A percentile compares a stretch with the other conserved stretches of the same genome.
Evolutionary conservation across 2,329 filamentous ascomycete species (phyloP).

Genomic region (Pseudopyricularia cyperi): DNA sequence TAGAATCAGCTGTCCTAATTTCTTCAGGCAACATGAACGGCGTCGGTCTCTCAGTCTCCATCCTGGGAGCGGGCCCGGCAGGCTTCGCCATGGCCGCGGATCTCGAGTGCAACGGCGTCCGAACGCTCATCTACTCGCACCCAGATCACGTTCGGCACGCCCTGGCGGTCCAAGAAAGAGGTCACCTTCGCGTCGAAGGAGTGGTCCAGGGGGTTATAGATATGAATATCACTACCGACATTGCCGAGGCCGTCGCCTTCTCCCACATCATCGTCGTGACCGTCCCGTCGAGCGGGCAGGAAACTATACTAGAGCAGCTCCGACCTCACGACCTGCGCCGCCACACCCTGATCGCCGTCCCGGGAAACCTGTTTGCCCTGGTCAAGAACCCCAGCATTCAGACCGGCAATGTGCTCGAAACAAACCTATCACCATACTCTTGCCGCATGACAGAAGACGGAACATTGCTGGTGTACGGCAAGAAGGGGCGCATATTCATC

Average conservation of each 20-base stretch:
- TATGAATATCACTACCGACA: conserved; percentile 8
- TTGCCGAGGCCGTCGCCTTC: conserved; percentile 10
- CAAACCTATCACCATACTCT: conserved; percentile 12
- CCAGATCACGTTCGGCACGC: conserved; percentile 8
- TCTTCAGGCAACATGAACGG: too few relatives aligned
- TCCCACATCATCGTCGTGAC: conserved; percentile 11
- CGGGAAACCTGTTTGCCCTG: conserved; percentile 12
- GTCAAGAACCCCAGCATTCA: conserved; percentile 7
- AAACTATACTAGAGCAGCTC: conserved; percentile 7
- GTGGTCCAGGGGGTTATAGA: conserved; percentile 6
- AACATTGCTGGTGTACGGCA: conserved; percentile 8
- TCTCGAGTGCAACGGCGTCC: conserved; percentile 7
- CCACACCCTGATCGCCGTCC: conserved; percentile 11
- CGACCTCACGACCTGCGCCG: conserved; percentile 5
- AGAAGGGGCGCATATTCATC: conserved; percentile 51
- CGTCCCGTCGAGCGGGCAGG: conserved; percentile 9
- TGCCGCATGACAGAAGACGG: conserved; percentile 10
- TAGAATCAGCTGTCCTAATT: too few relatives aligned
- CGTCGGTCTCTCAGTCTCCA: neutral
- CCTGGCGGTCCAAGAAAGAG: neutral
- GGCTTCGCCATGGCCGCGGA: conserved; percentile 10
- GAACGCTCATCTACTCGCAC: conserved; percentile 11
- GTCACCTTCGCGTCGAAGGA: conserved; percentile 5
- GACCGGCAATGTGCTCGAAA: conserved; percentile 11
- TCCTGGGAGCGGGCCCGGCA: conserved; percentile 10